Conservation (phyloP, 2,329 filamentous ascomycete species). For the Colletotrichum ledebouriae region DNA sequence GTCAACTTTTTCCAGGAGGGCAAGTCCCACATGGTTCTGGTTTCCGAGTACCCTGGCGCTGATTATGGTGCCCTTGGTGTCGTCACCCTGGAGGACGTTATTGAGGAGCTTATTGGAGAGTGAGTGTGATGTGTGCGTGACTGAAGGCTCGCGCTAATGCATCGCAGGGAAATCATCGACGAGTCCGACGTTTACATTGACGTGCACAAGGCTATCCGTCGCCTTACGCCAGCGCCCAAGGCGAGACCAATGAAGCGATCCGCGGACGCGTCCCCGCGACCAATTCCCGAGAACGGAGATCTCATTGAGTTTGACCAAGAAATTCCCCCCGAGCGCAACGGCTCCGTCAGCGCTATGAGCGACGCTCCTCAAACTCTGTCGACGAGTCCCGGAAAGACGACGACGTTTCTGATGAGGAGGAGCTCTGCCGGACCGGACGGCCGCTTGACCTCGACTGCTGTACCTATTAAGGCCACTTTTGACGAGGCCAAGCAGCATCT, state of each 20-base stretch:
- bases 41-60: slow-evolving; percentile 91
- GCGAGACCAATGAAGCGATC: slow-evolving; percentile 66
- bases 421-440: slow-evolving; percentile 69
- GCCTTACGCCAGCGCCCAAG: slow-evolving; percentile 86
- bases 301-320: slow-evolving; percentile 57
- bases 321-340: slow-evolving; percentile 48
- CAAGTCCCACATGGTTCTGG: slow-evolving; percentile 98
- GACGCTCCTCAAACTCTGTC: slow-evolving; percentile 57
- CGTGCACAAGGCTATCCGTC: slow-evolving; percentile 96
- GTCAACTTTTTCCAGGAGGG: slow-evolving; percentile 99
- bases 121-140: slow-evolving; percentile 62
- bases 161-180: slow-evolving; percentile 90
- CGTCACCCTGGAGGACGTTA: slow-evolving; percentile 96
- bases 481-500: slow-evolving; percentile 74
- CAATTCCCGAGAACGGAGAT: slow-evolving; percentile 31
- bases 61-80: slow-evolving; percentile 92
- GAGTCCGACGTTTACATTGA: slow-evolving; percentile 99
- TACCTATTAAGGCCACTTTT: slow-evolving; percentile 71
- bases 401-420: slow-evolving; percentile 72
- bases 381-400: slow-evolving; percentile 62
- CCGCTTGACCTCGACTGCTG: slow-evolving; percentile 58
- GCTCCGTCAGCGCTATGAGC: slow-evolving; percentile 54
- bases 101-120: slow-evolving; percentile 98
- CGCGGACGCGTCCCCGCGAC: slow-evolving; percentile 49
- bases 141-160: neutral